Evolutionary conservation across 805 yeast genomes (phyloP).

Genomic region (Clavispora phyllophila): DNA sequence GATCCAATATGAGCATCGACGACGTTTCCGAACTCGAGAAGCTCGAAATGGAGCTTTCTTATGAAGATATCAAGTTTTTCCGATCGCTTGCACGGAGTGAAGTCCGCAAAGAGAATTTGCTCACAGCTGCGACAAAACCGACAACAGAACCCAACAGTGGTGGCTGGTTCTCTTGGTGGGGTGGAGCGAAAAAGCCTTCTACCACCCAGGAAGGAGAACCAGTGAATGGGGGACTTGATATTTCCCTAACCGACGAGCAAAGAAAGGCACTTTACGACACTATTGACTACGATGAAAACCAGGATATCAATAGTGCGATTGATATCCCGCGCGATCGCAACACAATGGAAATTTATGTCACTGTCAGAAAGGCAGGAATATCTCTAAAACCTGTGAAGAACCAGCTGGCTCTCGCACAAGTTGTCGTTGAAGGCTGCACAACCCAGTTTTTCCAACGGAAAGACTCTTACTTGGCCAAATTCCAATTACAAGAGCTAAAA

Average conservation of each 20-base stretch:
- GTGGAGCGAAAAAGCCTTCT: constrained; percentile 37
- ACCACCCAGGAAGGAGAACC: constrained; percentile 37
- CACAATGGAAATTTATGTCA: constrained; percentile 60
- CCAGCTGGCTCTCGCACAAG: constrained; percentile 57
- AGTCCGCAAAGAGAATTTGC: constrained; percentile 49
- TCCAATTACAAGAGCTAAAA: constrained; percentile 73
- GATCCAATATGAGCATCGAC: constrained; percentile 20
- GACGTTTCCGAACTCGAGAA: constrained; percentile 35
- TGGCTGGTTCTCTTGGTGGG: constrained; percentile 74
- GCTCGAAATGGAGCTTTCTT: constrained; percentile 57
- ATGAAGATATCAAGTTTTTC: constrained; percentile 81
- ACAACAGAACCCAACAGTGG: constrained; percentile 14
- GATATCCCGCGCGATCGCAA: constrained; percentile 72
- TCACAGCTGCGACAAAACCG: constrained; percentile 14
- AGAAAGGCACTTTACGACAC: constrained; percentile 87
- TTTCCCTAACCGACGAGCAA: constrained; percentile 72
- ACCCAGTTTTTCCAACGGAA: constrained; percentile 71
- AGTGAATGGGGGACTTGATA: constrained; percentile 22
- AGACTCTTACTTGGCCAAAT: constrained; percentile 66
- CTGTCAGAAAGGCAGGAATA: constrained; percentile 73
- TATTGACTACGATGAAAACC: constrained; percentile 78
- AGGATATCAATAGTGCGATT: constrained; percentile 38
- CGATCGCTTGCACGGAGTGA: constrained; percentile 73
- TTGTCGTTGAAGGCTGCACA: constrained; percentile 77
- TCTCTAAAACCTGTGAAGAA: constrained; percentile 43